Evolutionary conservation across 768 basidiomycete genomes (phyloP).

Genomic region (Crepidotus variabilis): DNA sequence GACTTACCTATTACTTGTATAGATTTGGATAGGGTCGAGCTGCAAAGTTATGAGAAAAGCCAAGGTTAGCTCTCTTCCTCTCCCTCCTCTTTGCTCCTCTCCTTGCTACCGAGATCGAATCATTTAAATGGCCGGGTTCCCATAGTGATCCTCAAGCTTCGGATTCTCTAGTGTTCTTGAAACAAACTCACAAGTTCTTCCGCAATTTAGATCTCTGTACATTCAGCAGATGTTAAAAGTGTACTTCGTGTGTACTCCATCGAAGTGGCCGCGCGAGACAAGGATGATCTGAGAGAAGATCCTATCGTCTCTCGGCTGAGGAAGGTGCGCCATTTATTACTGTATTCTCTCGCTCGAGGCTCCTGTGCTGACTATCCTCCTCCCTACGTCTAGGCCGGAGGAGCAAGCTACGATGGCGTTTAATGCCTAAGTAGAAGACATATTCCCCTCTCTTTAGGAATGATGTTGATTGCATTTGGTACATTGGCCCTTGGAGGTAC

Average conservation of each 20-base stretch:
- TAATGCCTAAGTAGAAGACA: constrained; percentile 26
- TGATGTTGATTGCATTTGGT: no score
- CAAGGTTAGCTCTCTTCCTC: constrained; percentile 51
- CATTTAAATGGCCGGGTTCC: constrained; percentile 18
- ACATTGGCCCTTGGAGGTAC: no score
- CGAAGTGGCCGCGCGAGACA: constrained; percentile 82
- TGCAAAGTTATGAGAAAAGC: constrained; percentile 93
- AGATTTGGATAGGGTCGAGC: constrained; percentile 75
- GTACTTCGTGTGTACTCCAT: constrained; percentile 78
- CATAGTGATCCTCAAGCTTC: constrained; percentile 23
- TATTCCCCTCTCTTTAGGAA: not conserved
- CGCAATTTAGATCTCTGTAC: constrained; percentile 78
- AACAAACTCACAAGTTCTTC: constrained; percentile 11
- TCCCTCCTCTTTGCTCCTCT: constrained; percentile 10
- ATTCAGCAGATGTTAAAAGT: constrained; percentile 82
- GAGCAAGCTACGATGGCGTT: constrained; percentile 86
- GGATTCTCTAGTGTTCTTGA: not conserved
- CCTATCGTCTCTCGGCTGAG: constrained; percentile 79
- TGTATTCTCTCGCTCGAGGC: constrained; percentile 9
- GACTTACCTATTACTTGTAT: constrained; percentile 3
- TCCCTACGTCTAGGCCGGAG: constrained; percentile 59
- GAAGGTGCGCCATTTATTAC: constrained; percentile 54
- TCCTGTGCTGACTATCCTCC: constrained; percentile 11
- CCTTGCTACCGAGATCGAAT: not conserved
- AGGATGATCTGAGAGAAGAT: constrained; percentile 83